Percentiles rank a stretch among this genome's conserved stretches.
Evolutionary conservation across 768 basidiomycete species (phyloP).

Genomic region (Cystobasidium tubakii): DNA sequence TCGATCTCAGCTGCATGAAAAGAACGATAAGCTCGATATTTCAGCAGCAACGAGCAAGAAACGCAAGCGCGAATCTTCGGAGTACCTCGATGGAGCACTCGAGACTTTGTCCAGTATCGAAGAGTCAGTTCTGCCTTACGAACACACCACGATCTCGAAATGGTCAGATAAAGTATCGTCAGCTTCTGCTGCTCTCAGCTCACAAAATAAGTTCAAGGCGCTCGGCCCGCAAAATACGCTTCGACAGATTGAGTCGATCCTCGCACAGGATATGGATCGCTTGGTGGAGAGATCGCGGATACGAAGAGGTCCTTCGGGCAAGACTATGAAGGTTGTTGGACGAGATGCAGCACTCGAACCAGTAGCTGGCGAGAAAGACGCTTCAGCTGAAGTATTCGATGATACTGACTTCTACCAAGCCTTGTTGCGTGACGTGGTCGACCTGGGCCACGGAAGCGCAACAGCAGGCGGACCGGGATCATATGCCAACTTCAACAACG

Average conservation of each 20-base stretch:
- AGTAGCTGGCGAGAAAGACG: conserved; percentile 36
- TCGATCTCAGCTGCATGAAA: conserved; percentile 36
- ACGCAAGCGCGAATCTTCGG: conserved; percentile 35
- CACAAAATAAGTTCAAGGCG: conserved; percentile 58
- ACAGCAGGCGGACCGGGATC: conserved; percentile 46
- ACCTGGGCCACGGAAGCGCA: conserved; percentile 51
- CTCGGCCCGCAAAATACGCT: conserved; percentile 54
- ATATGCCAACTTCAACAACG: conserved; percentile 33
- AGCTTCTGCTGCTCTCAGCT: conserved; percentile 67
- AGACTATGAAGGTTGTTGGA: conserved; percentile 54
- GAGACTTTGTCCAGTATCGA: background rate
- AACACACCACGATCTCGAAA: conserved; percentile 72
- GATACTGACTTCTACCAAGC: conserved; percentile 79
- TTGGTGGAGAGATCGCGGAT: conserved; percentile 60
- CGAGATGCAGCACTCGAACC: conserved; percentile 26
- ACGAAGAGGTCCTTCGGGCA: conserved; percentile 51
- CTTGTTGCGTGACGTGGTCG: conserved; percentile 83
- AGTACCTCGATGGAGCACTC: background rate
- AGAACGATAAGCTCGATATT: conserved; percentile 44
- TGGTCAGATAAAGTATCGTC: conserved; percentile 96
- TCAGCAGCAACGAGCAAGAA: conserved; percentile 20
- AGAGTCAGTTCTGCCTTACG: conserved; percentile 55
- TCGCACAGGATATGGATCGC: conserved; percentile 49
- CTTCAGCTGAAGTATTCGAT: conserved; percentile 33
- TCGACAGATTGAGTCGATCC: conserved; percentile 42